phyloP scores from a whole-genome alignment of 2,329 filamentous ascomycete genomes.

The Fusarium buxicola region DNA sequence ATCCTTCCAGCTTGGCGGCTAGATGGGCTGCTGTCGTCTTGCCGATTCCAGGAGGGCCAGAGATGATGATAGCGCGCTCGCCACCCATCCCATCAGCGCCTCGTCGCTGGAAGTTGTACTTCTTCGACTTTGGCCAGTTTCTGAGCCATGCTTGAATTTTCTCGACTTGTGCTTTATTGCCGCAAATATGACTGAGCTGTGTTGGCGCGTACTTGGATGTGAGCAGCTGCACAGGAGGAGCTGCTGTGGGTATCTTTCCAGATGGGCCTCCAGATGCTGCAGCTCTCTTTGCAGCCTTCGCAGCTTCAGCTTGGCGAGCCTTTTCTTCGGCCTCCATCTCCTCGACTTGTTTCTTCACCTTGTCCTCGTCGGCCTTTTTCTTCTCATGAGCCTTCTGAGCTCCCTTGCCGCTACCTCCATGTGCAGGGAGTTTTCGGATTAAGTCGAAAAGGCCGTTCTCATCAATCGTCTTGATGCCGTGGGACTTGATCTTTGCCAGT shows the following conservation, averaged over 20 bases:
- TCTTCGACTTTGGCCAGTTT: constrained; percentile 82
- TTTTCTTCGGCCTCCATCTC: constrained; percentile 89
- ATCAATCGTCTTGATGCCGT: constrained; percentile 90
- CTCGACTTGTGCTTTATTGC: constrained; percentile 91
- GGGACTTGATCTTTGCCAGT: constrained; percentile 82
- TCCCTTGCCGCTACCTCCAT: constrained; percentile 88
- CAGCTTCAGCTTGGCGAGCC: constrained; percentile 62
- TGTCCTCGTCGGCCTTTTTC: constrained; percentile 84
- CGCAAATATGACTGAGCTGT: constrained; percentile 87
- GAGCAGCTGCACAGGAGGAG: constrained; percentile 77
- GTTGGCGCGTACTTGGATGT: constrained; percentile 96
- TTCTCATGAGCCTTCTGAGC: constrained; percentile 89
- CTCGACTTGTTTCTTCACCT: constrained; percentile 80
- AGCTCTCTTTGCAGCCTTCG: constrained; percentile 60
- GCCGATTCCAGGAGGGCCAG: constrained; percentile 94
- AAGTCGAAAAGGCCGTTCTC: constrained; percentile 92
- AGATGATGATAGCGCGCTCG: constrained; percentile 91
- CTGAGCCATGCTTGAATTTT: constrained; percentile 90
- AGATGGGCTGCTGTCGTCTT: constrained; percentile 98
- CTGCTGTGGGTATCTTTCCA: constrained; percentile 56
- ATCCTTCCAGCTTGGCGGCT: constrained; percentile 91
- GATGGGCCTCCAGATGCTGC: constrained; percentile 45
- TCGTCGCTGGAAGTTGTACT: constrained; percentile 82
- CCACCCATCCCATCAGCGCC: constrained; percentile 87
- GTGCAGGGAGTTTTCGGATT: constrained; percentile 82